Evolutionary conservation across 2,329 filamentous ascomycete species (phyloP).

Genomic region (Cercospora citrullina): DNA sequence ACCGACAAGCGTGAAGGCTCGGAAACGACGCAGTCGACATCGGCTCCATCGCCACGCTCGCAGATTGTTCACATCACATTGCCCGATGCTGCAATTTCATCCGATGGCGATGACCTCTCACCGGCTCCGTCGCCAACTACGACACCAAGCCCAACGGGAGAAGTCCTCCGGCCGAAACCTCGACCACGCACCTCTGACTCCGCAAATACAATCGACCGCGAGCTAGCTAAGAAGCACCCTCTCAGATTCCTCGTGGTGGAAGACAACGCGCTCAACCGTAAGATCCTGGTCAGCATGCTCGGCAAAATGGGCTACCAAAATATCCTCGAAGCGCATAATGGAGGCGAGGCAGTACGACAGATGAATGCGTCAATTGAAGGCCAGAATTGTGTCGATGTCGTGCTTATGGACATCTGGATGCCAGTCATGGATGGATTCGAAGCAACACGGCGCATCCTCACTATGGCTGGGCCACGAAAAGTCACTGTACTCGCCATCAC

Average conservation of each 20-base stretch:
- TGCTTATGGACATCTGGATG: slow-evolving; percentile 78
- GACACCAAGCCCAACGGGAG: slow-evolving; percentile 14
- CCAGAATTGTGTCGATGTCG: slow-evolving; percentile 55
- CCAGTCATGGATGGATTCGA: slow-evolving; percentile 72
- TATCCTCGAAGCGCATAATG: slow-evolving; percentile 66
- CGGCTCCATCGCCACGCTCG: slow-evolving; percentile 28
- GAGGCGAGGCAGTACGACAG: slow-evolving; percentile 64
- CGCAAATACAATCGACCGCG: slow-evolving; percentile 51
- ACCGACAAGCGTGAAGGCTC: slow-evolving; percentile 5
- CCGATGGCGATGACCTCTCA: slow-evolving; percentile 12
- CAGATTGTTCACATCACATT: slow-evolving; percentile 11
- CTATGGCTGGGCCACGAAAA: slow-evolving; percentile 41
- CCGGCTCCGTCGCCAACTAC: slow-evolving; percentile 23
- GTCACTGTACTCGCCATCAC: slow-evolving; percentile 62
- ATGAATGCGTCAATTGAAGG: slow-evolving; percentile 45
- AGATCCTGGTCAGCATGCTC: slow-evolving; percentile 66
- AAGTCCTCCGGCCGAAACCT: slow-evolving; percentile 5
- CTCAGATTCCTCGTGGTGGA: slow-evolving; percentile 70
- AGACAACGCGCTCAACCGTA: slow-evolving; percentile 71
- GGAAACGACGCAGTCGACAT: slow-evolving; percentile 1
- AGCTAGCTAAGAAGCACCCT: slow-evolving; percentile 60
- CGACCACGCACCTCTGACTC: slow-evolving; percentile 25
- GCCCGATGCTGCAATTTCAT: slow-evolving; percentile 2
- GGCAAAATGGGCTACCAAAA: slow-evolving; percentile 65
- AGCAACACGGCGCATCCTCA: slow-evolving; percentile 63